Evolutionary conservation across 148 eudicot species (phyloP).

Genomic region (Diospyros kaki): DNA sequence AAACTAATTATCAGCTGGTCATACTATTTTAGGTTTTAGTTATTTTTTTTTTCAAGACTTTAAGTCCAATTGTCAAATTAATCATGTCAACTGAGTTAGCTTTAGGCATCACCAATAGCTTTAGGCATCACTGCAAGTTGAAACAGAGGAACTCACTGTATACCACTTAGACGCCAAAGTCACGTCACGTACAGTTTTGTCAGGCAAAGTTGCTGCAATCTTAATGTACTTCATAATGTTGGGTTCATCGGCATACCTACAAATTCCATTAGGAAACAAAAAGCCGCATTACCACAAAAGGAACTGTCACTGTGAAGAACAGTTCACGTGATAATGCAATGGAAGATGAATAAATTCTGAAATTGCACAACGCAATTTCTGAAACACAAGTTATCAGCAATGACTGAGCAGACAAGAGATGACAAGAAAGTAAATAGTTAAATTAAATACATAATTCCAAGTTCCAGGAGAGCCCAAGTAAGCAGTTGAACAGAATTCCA

Average conservation of each 20-base stretch:
- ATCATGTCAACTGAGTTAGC: too few relatives aligned
- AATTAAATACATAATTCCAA: not conserved
- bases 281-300: not conserved
- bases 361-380: not conserved
- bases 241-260: constrained; percentile 72
- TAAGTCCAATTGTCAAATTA: too few relatives aligned
- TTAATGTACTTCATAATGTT: constrained; percentile 73
- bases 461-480: not conserved
- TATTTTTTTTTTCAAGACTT: too few relatives aligned
- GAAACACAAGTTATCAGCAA: not conserved
- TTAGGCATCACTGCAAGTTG: constrained; percentile 6
- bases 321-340: not conserved
- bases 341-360: not conserved
- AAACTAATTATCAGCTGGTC: too few relatives aligned
- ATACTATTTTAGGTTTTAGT: too few relatives aligned
- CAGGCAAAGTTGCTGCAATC: constrained; percentile 73
- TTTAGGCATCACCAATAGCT: too few relatives aligned
- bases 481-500: too few relatives aligned
- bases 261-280: constrained; percentile 14
- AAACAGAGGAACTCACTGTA: constrained; percentile 54
- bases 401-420: not conserved
- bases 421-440: not conserved
- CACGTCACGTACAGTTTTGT: constrained; percentile 91
- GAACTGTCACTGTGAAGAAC: not conserved
- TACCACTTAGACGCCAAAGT: constrained; percentile 91